phyloP scores from a whole-genome alignment of 352 stramenopile genomes.

The Pythium pectinolyticum region DNA sequence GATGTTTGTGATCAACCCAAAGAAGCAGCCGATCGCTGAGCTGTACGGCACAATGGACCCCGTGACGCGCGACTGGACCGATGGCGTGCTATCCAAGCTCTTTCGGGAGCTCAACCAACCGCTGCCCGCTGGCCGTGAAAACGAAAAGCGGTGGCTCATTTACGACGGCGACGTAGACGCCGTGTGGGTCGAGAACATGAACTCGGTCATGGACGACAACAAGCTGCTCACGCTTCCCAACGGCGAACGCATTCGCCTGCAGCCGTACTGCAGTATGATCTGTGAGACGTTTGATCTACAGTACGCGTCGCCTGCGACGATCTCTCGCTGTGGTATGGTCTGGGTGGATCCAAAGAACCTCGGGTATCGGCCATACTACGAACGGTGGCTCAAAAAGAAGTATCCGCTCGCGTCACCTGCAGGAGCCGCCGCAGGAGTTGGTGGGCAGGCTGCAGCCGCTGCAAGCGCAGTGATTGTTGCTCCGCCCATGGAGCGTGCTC shows the following conservation, averaged over 20 bases:
- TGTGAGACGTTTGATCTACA: constrained; percentile 96
- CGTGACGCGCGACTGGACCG: constrained; percentile 94
- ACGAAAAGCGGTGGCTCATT: constrained; percentile 94
- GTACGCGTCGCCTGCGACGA: constrained; percentile 94
- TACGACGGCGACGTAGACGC: constrained; percentile 96
- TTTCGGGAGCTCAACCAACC: constrained; percentile 95
- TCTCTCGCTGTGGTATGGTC: constrained; percentile 95
- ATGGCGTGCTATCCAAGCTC: constrained; percentile 93
- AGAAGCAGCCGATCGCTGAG: constrained; percentile 92
- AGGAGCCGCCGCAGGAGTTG: not conserved
- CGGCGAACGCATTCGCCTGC: constrained; percentile 93
- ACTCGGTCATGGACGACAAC: constrained; percentile 98
- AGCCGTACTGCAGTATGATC: constrained; percentile 92
- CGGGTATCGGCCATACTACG: constrained; percentile 93
- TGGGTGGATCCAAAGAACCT: constrained; percentile 97
- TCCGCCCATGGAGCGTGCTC: constrained; percentile 45
- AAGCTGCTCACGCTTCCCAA: constrained; percentile 95
- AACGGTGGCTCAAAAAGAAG: constrained; percentile 92
- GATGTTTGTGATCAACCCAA: constrained; percentile 94
- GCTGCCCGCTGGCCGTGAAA: constrained; percentile 86
- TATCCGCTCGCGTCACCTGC: constrained; percentile 50
- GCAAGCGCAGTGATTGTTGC: constrained; percentile 9
- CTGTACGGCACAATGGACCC: constrained; percentile 96
- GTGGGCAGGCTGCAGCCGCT: constrained; percentile 4
- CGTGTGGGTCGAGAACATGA: constrained; percentile 98